Evolutionary conservation across 148 eudicot genomes (phyloP).

Genomic region (Rhododendron henanense): DNA sequence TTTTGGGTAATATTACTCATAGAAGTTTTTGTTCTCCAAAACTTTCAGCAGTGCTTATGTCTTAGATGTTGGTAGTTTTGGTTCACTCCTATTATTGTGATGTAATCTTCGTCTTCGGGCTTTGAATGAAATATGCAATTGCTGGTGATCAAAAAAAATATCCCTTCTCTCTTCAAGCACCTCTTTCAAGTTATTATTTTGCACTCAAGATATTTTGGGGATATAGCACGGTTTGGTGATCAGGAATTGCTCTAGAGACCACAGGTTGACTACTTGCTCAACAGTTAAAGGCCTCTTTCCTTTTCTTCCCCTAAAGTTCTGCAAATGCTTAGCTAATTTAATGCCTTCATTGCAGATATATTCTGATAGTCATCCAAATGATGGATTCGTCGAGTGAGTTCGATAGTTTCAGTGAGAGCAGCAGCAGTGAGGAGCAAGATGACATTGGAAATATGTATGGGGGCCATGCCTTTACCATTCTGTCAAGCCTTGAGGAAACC

Average conservation of each 20-base stretch:
- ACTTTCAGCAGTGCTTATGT: not conserved
- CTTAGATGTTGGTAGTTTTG: too few relatives aligned
- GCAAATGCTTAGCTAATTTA: not conserved
- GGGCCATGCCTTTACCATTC: conserved; percentile 71
- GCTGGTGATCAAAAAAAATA: too few relatives aligned
- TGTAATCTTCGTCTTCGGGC: too few relatives aligned
- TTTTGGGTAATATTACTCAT: not conserved
- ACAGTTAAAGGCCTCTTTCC: not conserved
- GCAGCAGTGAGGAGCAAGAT: conserved; percentile 79
- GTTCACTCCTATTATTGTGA: too few relatives aligned
- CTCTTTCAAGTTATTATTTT: not conserved
- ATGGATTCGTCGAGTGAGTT: conserved; percentile 70
- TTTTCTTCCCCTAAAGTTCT: not conserved
- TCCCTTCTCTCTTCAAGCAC: not conserved
- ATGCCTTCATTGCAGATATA: conserved; percentile 15
- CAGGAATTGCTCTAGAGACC: not conserved
- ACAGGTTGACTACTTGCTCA: not conserved
- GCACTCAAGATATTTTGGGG: not conserved
- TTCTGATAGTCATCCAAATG: conserved; percentile 16
- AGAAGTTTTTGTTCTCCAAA: not conserved
- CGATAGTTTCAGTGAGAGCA: conserved; percentile 73
- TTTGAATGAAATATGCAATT: too few relatives aligned
- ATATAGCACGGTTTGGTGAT: not conserved
- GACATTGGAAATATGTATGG: conserved; percentile 62
- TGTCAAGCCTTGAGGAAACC: conserved; percentile 80